Percentiles rank a stretch among this genome's conserved stretches.
phyloP scores from a whole-genome alignment of 1,139 yeast species.

The Barnettozyma hawaiiensis region DNA sequence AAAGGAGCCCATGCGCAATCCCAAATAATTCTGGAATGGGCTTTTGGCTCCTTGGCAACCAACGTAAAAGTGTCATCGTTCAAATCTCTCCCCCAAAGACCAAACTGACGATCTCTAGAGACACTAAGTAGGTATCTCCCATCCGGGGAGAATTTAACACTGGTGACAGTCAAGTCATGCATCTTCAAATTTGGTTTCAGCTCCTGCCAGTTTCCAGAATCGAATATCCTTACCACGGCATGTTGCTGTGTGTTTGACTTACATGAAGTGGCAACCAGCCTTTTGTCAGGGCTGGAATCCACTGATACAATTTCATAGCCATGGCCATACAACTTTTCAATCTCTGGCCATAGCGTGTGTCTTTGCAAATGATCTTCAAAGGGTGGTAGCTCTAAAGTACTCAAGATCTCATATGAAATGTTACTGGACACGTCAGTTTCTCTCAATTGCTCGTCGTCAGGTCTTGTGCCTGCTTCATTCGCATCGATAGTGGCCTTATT shows the following conservation, averaged over 20 bases:
- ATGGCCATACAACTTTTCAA: slow-evolving; percentile 92
- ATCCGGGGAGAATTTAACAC: slow-evolving; percentile 70
- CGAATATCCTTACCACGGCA: slow-evolving; percentile 78
- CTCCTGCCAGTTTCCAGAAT: slow-evolving; percentile 59
- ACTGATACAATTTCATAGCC: slow-evolving; percentile 90
- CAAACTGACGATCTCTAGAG: slow-evolving; percentile 84
- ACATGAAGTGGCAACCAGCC: slow-evolving; percentile 82
- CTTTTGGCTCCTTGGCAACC: slow-evolving; percentile 51
- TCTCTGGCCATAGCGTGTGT: slow-evolving; percentile 90
- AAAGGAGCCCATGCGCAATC: slow-evolving; percentile 80
- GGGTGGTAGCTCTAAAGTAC: slow-evolving; percentile 56
- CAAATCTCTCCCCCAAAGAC: slow-evolving; percentile 59
- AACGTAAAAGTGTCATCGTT: slow-evolving; percentile 39
- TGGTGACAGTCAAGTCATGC: slow-evolving; percentile 82
- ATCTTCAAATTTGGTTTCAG: slow-evolving; percentile 44
- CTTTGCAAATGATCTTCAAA: slow-evolving; percentile 87
- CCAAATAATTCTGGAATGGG: slow-evolving; percentile 93
- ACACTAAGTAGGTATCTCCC: slow-evolving; percentile 70
- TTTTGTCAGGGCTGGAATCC: slow-evolving; percentile 63
- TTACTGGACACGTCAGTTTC: slow-evolving; percentile 37
- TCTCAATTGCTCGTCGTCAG: slow-evolving; percentile 32
- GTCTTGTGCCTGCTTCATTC: slow-evolving; percentile 34
- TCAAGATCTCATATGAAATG: slow-evolving; percentile 41
- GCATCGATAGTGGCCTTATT: slow-evolving; percentile 71
- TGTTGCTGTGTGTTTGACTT: slow-evolving; percentile 78